phyloP scores from a whole-genome alignment of 2,329 filamentous ascomycete genomes.

The Ceratocystis albifundus region DNA sequence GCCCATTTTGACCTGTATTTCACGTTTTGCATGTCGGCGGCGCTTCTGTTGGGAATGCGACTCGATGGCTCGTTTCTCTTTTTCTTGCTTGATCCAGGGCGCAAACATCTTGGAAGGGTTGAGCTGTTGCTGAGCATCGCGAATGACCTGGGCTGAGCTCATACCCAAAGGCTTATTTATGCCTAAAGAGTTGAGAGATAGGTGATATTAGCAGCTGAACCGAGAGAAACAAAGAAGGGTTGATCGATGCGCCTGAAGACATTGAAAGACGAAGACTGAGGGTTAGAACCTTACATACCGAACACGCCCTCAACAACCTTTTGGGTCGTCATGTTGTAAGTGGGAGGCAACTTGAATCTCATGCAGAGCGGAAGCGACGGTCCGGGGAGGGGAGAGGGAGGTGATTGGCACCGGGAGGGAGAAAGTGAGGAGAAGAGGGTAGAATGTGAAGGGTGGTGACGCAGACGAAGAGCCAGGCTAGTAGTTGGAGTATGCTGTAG shows the following conservation, averaged over 20 bases:
- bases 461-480: background rate
- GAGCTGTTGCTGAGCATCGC: constrained; percentile 75
- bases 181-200: constrained; percentile 40
- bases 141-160: constrained; percentile 81
- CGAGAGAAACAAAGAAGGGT: background rate
- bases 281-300: constrained; percentile 34
- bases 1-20: constrained; percentile 75
- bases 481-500: background rate
- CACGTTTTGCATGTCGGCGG: constrained; percentile 45
- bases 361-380: constrained; percentile 16
- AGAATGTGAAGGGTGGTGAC: background rate
- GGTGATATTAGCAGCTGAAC: background rate
- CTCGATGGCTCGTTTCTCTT: constrained; percentile 44
- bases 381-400: background rate
- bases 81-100: constrained; percentile 60
- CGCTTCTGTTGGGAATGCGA: constrained; percentile 48
- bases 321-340: constrained; percentile 43
- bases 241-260: background rate
- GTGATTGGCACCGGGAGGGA: constrained; percentile 27
- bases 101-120: constrained; percentile 68
- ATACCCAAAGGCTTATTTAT: constrained; percentile 85
- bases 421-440: background rate
- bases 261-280: background rate
- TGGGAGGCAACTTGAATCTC: constrained; percentile 7
- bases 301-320: constrained; percentile 47